Percentiles rank a stretch among this genome's conserved stretches.
These are phyloP conservation scores for Aspergillus sp. DNA, from an alignment of 2,329 filamentous ascomycete species.

Conservation along the genomic window DNA sequence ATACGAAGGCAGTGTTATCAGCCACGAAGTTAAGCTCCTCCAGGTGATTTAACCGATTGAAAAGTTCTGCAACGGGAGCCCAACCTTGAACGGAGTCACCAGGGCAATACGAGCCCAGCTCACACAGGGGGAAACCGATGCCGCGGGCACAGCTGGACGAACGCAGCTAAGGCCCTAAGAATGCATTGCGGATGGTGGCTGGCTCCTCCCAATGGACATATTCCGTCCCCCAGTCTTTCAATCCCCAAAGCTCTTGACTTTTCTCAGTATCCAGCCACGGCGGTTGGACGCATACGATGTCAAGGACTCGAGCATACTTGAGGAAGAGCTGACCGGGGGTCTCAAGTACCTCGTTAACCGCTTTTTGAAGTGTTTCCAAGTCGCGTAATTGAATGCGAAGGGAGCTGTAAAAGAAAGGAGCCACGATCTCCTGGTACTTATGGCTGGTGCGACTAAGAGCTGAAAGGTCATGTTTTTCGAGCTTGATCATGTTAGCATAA, in stretches of 20 bases:
- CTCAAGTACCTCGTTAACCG: background rate
- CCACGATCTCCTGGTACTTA: background rate
- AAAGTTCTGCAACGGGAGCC: background rate
- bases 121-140: no score
- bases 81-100: background rate
- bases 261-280: background rate
- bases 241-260: no score
- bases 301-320: background rate
- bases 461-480: background rate
- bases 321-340: conserved; percentile 1
- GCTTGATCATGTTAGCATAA: no score
- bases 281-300: background rate
- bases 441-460: background rate
- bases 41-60: background rate
- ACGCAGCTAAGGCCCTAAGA: no score
- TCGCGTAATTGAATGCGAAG: background rate
- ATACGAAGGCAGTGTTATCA: background rate
- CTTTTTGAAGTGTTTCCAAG: background rate
- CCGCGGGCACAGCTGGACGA: no score
- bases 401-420: background rate
- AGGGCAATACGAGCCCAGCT: no score
- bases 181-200: no score
- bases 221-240: no score
- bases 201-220: no score
- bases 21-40: conserved; percentile 2